Conservation (phyloP, 495 filamentous ascomycete species). For the Glonium stellatum region DNA sequence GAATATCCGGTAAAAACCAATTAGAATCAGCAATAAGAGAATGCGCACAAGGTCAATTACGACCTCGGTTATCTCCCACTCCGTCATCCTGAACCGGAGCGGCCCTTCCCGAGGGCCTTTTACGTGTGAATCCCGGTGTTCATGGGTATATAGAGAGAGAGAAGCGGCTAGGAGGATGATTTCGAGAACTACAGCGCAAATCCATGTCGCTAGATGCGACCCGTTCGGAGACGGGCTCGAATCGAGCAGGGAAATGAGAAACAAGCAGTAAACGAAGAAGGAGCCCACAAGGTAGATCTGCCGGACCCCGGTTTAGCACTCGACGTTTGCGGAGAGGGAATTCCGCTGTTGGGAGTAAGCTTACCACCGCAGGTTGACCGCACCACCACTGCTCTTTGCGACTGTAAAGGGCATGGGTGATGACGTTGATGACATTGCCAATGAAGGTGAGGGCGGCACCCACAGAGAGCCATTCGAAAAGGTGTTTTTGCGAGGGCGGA, state of each 20-base stretch:
- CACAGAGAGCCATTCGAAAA: conserved; percentile 69
- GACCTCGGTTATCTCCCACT: conserved; percentile 61
- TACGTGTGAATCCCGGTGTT: conserved; percentile 53
- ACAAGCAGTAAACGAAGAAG: conserved; percentile 63
- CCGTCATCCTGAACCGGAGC: conserved; percentile 46
- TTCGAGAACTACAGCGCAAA: conserved; percentile 59
- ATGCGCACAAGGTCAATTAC: conserved; percentile 53
- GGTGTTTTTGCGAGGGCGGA: conserved; percentile 50
- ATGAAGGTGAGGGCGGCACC: conserved; percentile 63
- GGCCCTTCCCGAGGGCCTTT: conserved; percentile 42
- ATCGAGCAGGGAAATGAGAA: conserved; percentile 76
- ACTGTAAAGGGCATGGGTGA: conserved; percentile 63
- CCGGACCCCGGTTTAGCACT: conserved; percentile 9
- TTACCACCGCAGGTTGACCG: conserved; percentile 74
- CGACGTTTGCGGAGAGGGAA: neutral
- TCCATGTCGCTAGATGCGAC: conserved; percentile 70
- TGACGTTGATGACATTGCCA: conserved; percentile 65
- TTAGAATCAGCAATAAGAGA: conserved; percentile 50
- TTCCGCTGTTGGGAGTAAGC: conserved; percentile 30
- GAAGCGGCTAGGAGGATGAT: conserved; percentile 59
- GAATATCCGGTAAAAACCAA: conserved; percentile 54
- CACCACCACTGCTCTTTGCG: conserved; percentile 81
- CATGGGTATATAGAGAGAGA: conserved; percentile 51
- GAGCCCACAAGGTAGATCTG: conserved; percentile 78
- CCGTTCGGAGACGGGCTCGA: conserved; percentile 64